Conservation (phyloP, 129 eudicot genomes). For the Rutidosis leptorrhynchoides region DNA sequence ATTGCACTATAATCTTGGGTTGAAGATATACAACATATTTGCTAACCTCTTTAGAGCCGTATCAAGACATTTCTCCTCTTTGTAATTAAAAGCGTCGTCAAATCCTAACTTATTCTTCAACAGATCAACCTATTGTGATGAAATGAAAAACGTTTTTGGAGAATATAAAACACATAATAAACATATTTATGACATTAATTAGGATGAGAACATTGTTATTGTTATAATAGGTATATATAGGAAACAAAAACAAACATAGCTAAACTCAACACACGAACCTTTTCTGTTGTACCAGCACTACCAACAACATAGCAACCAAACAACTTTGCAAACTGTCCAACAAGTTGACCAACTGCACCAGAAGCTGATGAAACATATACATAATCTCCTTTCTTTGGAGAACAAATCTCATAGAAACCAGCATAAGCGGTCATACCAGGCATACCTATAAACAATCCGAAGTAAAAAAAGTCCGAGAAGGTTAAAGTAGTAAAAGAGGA, state of each 20-base stretch:
- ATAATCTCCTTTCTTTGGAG: constrained; percentile 59
- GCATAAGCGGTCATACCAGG: constrained; percentile 65
- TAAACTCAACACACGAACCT: constrained; percentile 29
- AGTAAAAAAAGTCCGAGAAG: neutral
- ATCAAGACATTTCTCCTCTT: constrained; percentile 48
- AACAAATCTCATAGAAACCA: constrained; percentile 51
- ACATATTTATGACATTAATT: neutral
- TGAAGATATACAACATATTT: neutral
- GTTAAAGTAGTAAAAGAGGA: neutral
- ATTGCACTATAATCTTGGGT: neutral
- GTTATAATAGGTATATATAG: no score
- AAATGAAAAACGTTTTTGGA: neutral
- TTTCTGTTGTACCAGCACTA: constrained; percentile 65
- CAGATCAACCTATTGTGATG: constrained; percentile 40
- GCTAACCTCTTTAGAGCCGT: constrained; percentile 53
- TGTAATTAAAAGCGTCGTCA: constrained; percentile 57
- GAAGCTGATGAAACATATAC: constrained; percentile 65
- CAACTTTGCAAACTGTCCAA: constrained; percentile 62
- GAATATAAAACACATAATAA: neutral
- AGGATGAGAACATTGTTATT: neutral
- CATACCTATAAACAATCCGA: constrained; percentile 45
- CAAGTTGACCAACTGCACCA: constrained; percentile 76
- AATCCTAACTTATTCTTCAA: constrained; percentile 45
- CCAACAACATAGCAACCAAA: constrained; percentile 64
- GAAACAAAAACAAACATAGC: constrained; percentile 27